Conservation (phyloP, 2,329 filamentous ascomycete genomes). For the Penicillium sp. region DNA sequence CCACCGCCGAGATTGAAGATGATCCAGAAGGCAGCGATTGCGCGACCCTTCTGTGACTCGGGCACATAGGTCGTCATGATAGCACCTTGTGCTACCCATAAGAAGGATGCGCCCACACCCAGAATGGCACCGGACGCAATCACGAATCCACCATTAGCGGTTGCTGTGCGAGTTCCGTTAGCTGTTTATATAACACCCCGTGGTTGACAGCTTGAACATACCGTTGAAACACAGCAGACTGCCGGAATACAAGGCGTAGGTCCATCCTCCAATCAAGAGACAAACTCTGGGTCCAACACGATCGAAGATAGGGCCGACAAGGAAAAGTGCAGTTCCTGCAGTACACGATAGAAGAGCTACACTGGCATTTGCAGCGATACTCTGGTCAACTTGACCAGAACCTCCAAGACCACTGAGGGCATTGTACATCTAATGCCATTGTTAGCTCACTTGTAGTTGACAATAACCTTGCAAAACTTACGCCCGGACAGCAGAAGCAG, state of each 20-base stretch:
- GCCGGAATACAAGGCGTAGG: slow-evolving; percentile 48
- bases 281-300: slow-evolving; percentile 44
- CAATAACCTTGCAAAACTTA: neutral
- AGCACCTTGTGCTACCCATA: slow-evolving; percentile 50
- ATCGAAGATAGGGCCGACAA: slow-evolving; percentile 47
- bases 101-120: slow-evolving; percentile 47
- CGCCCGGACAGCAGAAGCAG: slow-evolving; percentile 49
- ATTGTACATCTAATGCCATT: slow-evolving; percentile 46
- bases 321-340: slow-evolving; percentile 45
- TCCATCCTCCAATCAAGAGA: slow-evolving; percentile 48
- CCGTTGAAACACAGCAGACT: slow-evolving; percentile 46
- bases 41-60: slow-evolving; percentile 45
- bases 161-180: slow-evolving; percentile 18
- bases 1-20: slow-evolving; percentile 49
- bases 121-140: slow-evolving; percentile 48
- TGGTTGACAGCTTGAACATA: slow-evolving; percentile 10
- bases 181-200: neutral
- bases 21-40: slow-evolving; percentile 47
- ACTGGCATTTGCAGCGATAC: slow-evolving; percentile 48
- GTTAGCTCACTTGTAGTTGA: neutral
- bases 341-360: slow-evolving; percentile 47
- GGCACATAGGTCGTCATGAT: slow-evolving; percentile 51
- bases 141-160: slow-evolving; percentile 44
- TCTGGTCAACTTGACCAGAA: slow-evolving; percentile 47
- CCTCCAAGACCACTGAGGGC: slow-evolving; percentile 48